Conservation (phyloP, 495 filamentous ascomycete species). For the Hypoxylon subgilvum region DNA sequence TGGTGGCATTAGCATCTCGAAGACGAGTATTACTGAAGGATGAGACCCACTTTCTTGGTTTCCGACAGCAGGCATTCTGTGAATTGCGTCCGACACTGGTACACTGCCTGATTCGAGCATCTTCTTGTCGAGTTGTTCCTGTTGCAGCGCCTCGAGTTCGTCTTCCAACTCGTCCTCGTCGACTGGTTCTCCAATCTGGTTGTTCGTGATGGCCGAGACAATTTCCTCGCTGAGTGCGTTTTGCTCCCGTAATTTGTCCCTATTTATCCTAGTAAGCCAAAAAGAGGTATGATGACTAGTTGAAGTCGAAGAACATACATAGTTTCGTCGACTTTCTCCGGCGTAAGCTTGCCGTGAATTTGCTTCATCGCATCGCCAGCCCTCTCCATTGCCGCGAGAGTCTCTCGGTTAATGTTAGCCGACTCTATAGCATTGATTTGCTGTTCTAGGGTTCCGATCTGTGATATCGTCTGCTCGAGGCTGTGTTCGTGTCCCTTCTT, state of each 20-base stretch:
- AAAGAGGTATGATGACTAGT: neutral
- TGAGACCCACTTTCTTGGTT: constrained; percentile 74
- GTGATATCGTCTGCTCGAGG: constrained; percentile 84
- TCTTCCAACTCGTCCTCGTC: constrained; percentile 88
- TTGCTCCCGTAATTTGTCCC: constrained; percentile 92
- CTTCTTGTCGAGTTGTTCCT: constrained; percentile 86
- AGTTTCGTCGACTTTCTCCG: constrained; percentile 91
- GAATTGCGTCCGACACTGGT: constrained; percentile 69
- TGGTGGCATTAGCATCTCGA: constrained; percentile 37
- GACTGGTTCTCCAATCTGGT: constrained; percentile 69
- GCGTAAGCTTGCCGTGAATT: constrained; percentile 87
- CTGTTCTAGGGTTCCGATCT: constrained; percentile 89
- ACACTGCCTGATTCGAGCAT: constrained; percentile 88
- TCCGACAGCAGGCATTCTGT: constrained; percentile 72
- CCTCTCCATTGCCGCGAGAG: constrained; percentile 89
- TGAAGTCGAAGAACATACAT: constrained; percentile 67
- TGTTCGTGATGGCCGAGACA: constrained; percentile 76
- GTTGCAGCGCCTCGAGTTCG: constrained; percentile 77
- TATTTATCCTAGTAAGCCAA: constrained; percentile 49
- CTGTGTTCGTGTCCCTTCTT: constrained; percentile 94
- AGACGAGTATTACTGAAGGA: neutral
- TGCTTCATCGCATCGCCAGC: constrained; percentile 86
- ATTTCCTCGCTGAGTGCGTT: constrained; percentile 94
- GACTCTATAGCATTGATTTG: constrained; percentile 97
- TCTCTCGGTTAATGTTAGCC: constrained; percentile 98